Percentiles rank a stretch among this genome's conserved stretches.
These are phyloP conservation scores for Chrysoporthe cubensis DNA, from an alignment of 2,329 filamentous ascomycete genomes.

Conservation along the genomic window DNA sequence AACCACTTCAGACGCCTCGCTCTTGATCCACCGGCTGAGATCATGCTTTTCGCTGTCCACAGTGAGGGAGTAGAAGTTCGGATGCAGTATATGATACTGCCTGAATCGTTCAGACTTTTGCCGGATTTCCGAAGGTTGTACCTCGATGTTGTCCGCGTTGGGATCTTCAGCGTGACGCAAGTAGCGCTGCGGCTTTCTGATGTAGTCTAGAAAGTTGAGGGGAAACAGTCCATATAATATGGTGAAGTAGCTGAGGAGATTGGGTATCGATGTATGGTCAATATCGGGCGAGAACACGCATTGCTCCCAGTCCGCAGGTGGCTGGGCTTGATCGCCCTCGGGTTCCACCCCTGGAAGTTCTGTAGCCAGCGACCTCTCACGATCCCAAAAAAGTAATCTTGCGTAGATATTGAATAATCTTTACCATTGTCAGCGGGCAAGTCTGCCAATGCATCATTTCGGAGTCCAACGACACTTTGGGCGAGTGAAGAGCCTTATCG, in stretches of 20 bases:
- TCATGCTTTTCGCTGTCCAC: slow-evolving; percentile 80
- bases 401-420: slow-evolving; percentile 79
- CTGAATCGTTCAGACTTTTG: slow-evolving; percentile 76
- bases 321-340: slow-evolving; percentile 69
- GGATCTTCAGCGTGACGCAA: slow-evolving; percentile 73
- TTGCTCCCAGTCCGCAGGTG: slow-evolving; percentile 67
- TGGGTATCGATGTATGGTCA: slow-evolving; percentile 65
- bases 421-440: background rate
- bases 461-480: background rate
- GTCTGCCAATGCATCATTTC: background rate
- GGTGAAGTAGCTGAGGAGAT: slow-evolving; percentile 77
- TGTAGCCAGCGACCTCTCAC: slow-evolving; percentile 48
- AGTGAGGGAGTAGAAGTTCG: slow-evolving; percentile 82
- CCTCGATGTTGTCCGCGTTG: slow-evolving; percentile 73
- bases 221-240: slow-evolving; percentile 83
- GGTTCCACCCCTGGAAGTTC: slow-evolving; percentile 45
- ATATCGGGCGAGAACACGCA: slow-evolving; percentile 63
- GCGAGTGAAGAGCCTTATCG: too few relatives aligned
- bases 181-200: slow-evolving; percentile 79
- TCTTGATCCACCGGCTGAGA: slow-evolving; percentile 76
- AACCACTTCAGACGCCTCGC: slow-evolving; percentile 78
- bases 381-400: slow-evolving; percentile 78
- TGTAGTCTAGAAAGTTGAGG: slow-evolving; percentile 84
- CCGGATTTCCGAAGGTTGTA: slow-evolving; percentile 77
- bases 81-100: slow-evolving; percentile 74